Evolutionary conservation across 2,329 filamentous ascomycete species (phyloP).

Genomic region (Xylaria polymorpha): DNA sequence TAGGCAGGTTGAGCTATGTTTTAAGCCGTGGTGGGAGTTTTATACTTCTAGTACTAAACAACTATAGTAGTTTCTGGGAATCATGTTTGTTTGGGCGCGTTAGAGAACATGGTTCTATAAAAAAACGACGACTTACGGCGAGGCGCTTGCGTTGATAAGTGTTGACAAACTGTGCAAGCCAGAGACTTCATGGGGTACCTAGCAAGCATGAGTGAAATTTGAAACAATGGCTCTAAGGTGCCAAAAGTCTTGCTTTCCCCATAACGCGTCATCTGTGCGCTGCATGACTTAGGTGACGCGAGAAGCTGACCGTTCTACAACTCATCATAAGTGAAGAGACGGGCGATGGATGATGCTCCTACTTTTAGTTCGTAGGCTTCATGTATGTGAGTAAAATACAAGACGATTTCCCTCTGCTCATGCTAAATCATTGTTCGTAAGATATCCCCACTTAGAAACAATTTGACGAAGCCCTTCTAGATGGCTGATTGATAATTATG

Average conservation of each 20-base stretch:
- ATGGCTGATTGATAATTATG: neutral
- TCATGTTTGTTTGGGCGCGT: neutral
- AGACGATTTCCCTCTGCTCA: no score
- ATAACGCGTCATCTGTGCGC: neutral
- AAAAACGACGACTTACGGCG: neutral
- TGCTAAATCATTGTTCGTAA: neutral
- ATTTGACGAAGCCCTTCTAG: neutral
- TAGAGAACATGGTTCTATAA: neutral
- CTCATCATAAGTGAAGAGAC: neutral
- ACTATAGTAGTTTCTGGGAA: neutral
- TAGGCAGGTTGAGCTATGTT: neutral
- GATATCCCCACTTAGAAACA: neutral
- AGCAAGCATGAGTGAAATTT: neutral
- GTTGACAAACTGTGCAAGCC: neutral
- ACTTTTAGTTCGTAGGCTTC: no score
- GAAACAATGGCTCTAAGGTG: neutral
- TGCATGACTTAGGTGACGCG: neutral
- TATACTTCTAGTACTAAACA: neutral
- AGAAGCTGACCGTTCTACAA: neutral
- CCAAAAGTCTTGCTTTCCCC: neutral
- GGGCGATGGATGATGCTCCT: neutral
- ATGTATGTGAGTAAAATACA: neutral
- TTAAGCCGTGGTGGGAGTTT: neutral
- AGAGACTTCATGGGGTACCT: neutral
- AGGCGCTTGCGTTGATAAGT: neutral